Conservation (phyloP, 2,329 filamentous ascomycete species). For the Colletotrichum karsti region DNA sequence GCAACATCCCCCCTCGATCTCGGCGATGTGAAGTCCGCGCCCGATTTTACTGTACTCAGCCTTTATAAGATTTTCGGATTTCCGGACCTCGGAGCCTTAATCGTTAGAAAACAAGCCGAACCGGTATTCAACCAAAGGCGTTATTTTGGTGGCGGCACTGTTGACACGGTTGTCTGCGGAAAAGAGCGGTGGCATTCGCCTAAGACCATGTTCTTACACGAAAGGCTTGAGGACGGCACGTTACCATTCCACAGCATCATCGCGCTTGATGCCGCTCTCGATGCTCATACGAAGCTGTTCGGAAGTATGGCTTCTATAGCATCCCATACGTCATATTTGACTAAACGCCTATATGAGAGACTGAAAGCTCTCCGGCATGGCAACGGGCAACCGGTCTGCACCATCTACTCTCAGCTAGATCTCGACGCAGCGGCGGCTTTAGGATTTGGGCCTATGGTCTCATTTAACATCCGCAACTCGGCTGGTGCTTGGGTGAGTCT, state of each 20-base stretch:
- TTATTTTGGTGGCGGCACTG: constrained; percentile 95
- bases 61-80: constrained; percentile 99
- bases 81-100: constrained; percentile 85
- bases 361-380: constrained; percentile 71
- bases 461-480: constrained; percentile 82
- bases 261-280: constrained; percentile 79
- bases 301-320: constrained; percentile 75
- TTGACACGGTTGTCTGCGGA: constrained; percentile 85
- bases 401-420: constrained; percentile 64
- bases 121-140: constrained; percentile 70
- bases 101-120: constrained; percentile 78
- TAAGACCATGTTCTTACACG: constrained; percentile 78
- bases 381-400: constrained; percentile 73
- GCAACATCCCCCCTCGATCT: constrained; percentile 82
- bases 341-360: constrained; percentile 63
- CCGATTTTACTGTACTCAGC: constrained; percentile 88
- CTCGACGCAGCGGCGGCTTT: background rate
- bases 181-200: constrained; percentile 84
- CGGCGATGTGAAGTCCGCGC: constrained; percentile 64
- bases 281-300: constrained; percentile 74
- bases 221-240: constrained; percentile 89
- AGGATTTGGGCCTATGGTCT: constrained; percentile 76
- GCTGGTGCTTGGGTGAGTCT: constrained; percentile 80
- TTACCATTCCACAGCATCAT: constrained; percentile 90
- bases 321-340: constrained; percentile 74